A percentile compares a stretch with the other conserved stretches of the same genome.
These are phyloP conservation scores for Porodaedalea pini DNA, from an alignment of 1,284 basidiomycete genomes.

Conservation along the genomic window DNA sequence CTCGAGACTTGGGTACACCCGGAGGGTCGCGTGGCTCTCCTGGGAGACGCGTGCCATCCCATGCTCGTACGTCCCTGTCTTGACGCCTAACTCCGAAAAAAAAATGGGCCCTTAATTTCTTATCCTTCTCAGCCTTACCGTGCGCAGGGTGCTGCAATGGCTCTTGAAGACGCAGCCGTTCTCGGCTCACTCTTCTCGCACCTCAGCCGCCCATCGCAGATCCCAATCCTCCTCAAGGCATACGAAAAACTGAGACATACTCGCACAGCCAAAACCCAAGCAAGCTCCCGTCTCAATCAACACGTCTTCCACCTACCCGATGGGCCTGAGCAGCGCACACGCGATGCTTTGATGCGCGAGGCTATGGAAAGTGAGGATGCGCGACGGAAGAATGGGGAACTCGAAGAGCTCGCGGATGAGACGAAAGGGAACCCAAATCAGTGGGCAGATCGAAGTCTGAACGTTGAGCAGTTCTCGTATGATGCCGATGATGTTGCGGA, in stretches of 20 bases:
- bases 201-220: conserved; percentile 39
- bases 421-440: conserved; percentile 28
- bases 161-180: conserved; percentile 63
- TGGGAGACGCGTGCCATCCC: conserved; percentile 59
- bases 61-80: conserved; percentile 50
- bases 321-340: conserved; percentile 47
- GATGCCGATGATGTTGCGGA: conserved; percentile 49
- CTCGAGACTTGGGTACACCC: conserved; percentile 49
- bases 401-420: background rate
- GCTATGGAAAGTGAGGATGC: conserved; percentile 42
- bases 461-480: conserved; percentile 42
- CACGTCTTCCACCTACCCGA: conserved; percentile 52
- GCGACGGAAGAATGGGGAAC: conserved; percentile 5
- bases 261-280: conserved; percentile 47
- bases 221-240: conserved; percentile 45
- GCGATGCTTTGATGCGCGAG: conserved; percentile 47
- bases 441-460: conserved; percentile 50
- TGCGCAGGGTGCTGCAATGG: conserved; percentile 67
- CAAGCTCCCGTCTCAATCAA: conserved; percentile 47
- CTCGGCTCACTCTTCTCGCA: conserved; percentile 56
- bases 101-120: background rate
- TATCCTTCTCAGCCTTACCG: conserved; percentile 51
- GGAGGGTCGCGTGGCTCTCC: conserved; percentile 43
- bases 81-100: background rate
- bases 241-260: conserved; percentile 49